Evolutionary conservation across 352 stramenopile species (phyloP), one percentile per base, ranked within the genome.

Genomic region (Pythium myriotylum): DNA sequence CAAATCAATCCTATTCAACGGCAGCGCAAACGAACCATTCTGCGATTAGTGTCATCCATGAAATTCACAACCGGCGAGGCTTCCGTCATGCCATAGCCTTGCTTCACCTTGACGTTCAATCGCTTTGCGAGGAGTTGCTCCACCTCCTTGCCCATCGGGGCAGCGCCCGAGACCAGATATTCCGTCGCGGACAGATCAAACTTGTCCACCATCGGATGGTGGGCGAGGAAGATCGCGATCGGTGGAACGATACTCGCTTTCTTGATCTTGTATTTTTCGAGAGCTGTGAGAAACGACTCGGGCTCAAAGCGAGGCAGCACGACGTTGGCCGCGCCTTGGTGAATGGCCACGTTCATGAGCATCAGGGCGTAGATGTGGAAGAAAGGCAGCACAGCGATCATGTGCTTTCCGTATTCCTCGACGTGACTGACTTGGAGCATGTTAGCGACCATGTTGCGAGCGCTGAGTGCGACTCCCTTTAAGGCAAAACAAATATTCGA

Each of bases 291-390:
- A 58, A 98, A 98, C 8, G 72, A 65, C 46, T 94, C 72, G 0
- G 95, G 82, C 56, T 98, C 90, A 66, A 98, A 99, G 9, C 81
- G 69, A 32, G 84, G 89, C 19, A 97, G 84, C 10, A 97, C 90
- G 14, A 98, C 84, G 12, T 96, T 76, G 5, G 83, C 81, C 27
- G 79, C 61, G 10, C 89, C 89, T 68, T 91, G 82, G 67, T 87
- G 91, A 24, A 94, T 73, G 20, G 76, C 78, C 54, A 94, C 77
- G 27, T 98, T 73, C 23, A 97, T 62, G 20, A 94, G 70, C 46
- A 88, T 82, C 20, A 90, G 76, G 51, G 89, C 92, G 70, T 98
- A 98, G 59, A 98, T 98, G 64, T 99, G 95, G 78, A 97, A 98
- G 54, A 98, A 97, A 17, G 96, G 95, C 35, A 99, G 73, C 37